Evolutionary conservation across 202 grass and related monocot species (phyloP), one percentile per base, ranked within the genome.

Genomic region (Brachypodium distachyon): DNA sequence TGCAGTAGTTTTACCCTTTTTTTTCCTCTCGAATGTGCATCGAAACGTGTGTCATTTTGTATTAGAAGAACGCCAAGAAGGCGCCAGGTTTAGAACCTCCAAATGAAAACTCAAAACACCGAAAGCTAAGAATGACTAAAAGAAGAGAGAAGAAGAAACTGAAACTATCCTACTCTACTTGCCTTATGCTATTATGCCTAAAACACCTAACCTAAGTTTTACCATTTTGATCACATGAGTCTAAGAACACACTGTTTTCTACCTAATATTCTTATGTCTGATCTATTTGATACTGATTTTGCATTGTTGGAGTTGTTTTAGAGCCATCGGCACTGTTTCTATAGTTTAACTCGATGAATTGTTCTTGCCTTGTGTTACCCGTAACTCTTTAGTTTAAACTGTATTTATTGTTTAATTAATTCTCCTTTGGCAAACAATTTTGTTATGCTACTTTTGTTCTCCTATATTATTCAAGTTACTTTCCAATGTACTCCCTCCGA

Each of bases 281-380:
- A 70, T 66, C 39, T 84, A 50, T 80, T 64, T 47, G 46, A 46
- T 58, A 71, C 70, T 19, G 10, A n/a, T 70, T 79, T 79, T 21
- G 0, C 51, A 68, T 17, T 75, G 4, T 33, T 3, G 0, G 8
- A 46, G 40, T 64, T 78, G n/a, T 0, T 49, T 47, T 81, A 36
- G 17, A 61, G 56, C 57, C 11, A 73, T 39, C 56, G 8, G 31
- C 31, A 41, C 36, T 13, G 41, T 29, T 70, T 22, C 12, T 63
- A 21, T 66, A 64, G 18, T 73, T n/a, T 52, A 36, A 58, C 29
- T 52, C 46, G 73, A 49, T 39, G 29, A 47, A 77, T 69, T 28
- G 3, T 64, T 72, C 12, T 70, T 0, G 4, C 34, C 51, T 32
- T 79, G n/a, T 37, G 37, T 67, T 62, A 22, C 59, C 32, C 50